These are phyloP conservation scores for Remersonia thermophila DNA, from an alignment of 2,329 filamentous ascomycete genomes.

Conservation along the genomic window DNA sequence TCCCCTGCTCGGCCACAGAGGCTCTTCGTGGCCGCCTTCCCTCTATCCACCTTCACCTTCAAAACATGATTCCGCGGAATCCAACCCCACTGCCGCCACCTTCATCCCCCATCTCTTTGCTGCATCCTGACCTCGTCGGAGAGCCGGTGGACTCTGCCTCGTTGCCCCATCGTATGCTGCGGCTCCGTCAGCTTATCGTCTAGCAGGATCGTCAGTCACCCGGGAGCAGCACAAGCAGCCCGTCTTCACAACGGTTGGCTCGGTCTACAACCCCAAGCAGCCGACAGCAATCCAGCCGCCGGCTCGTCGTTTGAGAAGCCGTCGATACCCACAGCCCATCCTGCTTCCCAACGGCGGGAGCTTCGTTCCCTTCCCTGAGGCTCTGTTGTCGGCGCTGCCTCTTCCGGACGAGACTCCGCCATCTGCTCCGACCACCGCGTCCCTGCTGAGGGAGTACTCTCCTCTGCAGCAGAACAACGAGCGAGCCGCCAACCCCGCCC, in stretches of 20 bases:
- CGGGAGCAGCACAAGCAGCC: constrained; percentile 21
- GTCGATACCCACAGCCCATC: constrained; percentile 25
- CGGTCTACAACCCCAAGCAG: constrained; percentile 38
- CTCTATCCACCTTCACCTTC: too few relatives aligned
- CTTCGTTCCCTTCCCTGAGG: constrained; percentile 26
- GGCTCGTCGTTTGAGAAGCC: constrained; percentile 35
- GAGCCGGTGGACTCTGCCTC: too few relatives aligned
- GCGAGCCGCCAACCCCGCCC: constrained; percentile 32
- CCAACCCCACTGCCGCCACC: too few relatives aligned
- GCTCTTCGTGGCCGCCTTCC: too few relatives aligned
- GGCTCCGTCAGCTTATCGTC: constrained; percentile 8
- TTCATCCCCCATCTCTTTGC: too few relatives aligned
- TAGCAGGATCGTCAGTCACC: constrained; percentile 6
- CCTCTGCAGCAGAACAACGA: constrained; percentile 44
- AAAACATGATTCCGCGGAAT: too few relatives aligned
- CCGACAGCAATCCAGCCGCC: constrained; percentile 38
- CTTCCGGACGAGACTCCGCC: constrained; percentile 19
- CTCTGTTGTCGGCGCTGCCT: constrained; percentile 25
- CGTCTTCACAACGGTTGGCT: constrained; percentile 45
- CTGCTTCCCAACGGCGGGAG: constrained; percentile 20
- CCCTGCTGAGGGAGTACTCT: constrained; percentile 29
- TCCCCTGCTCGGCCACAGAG: too few relatives aligned
- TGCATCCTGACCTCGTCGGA: too few relatives aligned
- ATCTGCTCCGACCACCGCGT: constrained; percentile 15
- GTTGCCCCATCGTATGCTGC: too few relatives aligned